These are phyloP conservation scores for Colletotrichum sp. DNA, from an alignment of 2,329 filamentous ascomycete genomes.

Conservation along the genomic window DNA sequence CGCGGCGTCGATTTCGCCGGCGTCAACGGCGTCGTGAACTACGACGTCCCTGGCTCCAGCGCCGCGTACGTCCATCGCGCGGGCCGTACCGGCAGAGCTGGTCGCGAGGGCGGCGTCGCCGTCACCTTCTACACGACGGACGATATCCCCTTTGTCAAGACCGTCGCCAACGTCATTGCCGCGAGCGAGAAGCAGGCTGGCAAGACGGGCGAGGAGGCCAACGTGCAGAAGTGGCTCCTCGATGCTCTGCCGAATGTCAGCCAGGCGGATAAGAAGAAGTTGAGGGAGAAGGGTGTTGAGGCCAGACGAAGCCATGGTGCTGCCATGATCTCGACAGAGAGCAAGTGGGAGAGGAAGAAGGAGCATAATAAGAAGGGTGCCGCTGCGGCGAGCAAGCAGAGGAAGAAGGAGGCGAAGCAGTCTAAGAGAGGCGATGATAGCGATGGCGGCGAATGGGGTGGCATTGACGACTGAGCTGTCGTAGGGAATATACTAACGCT, in stretches of 20 bases:
- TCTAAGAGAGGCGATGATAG: conserved; percentile 25
- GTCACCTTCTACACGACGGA: conserved; percentile 97
- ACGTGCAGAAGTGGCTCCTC: conserved; percentile 84
- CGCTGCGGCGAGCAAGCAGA: conserved; percentile 64
- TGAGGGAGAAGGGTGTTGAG: conserved; percentile 84
- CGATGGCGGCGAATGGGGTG: conserved; percentile 49
- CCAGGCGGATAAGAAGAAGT: conserved; percentile 82
- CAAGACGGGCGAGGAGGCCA: conserved; percentile 55
- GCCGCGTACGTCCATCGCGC: conserved; percentile 94
- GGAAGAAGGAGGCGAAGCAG: conserved; percentile 42
- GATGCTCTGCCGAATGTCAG: conserved; percentile 83
- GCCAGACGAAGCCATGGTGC: conserved; percentile 55
- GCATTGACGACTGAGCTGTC: conserved; percentile 46
- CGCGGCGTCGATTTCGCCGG: conserved; percentile 94
- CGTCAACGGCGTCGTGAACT: conserved; percentile 96
- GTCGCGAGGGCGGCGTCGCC: conserved; percentile 84
- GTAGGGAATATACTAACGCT: too few relatives aligned
- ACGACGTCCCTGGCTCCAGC: conserved; percentile 91
- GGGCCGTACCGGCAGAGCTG: conserved; percentile 87
- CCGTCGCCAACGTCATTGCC: conserved; percentile 90
- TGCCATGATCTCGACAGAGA: conserved; percentile 83
- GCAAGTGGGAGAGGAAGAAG: conserved; percentile 72
- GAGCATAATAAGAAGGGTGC: conserved; percentile 72
- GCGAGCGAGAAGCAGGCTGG: conserved; percentile 76
- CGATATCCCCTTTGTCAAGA: conserved; percentile 87